These are phyloP conservation scores for Pseudopyricularia javanii DNA, from an alignment of 2,329 filamentous ascomycete species.

Conservation along the genomic window DNA sequence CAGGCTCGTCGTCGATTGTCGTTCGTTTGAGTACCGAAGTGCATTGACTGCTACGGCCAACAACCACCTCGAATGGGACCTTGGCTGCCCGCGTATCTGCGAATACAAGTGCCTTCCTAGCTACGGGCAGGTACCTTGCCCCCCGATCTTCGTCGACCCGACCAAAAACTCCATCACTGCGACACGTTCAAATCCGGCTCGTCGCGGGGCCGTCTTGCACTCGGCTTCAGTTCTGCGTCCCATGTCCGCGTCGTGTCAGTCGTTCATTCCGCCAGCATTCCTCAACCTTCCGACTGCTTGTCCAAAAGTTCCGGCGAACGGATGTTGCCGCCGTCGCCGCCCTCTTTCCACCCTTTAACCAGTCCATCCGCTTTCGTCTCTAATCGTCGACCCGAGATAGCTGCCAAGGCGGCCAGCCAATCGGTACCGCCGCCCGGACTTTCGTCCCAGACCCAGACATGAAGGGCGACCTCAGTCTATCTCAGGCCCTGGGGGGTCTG, in stretches of 20 bases:
- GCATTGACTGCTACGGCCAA: background rate
- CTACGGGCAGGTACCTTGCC: background rate
- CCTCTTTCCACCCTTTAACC: background rate
- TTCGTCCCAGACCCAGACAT: constrained; percentile 37
- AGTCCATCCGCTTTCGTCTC: background rate
- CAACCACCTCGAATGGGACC: background rate
- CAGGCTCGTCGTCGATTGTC: background rate
- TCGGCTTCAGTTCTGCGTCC: background rate
- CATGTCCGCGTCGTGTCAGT: background rate
- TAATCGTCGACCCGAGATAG: background rate
- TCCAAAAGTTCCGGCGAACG: background rate
- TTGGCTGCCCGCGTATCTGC: background rate
- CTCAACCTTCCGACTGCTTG: background rate
- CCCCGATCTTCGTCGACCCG: background rate
- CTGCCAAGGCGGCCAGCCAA: background rate
- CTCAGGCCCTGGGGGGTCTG: constrained; percentile 82
- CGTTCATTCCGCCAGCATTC: background rate
- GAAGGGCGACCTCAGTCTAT: constrained; percentile 87
- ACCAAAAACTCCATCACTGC: background rate
- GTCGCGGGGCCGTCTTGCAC: background rate
- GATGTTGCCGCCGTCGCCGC: background rate
- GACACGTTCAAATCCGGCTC: background rate
- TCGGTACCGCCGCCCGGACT: constrained; percentile 2
- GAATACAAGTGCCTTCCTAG: background rate
- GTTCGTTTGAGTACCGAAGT: background rate